Conservation (phyloP, 306 rosid genomes). For the Dalbergia cochinchinensis region DNA sequence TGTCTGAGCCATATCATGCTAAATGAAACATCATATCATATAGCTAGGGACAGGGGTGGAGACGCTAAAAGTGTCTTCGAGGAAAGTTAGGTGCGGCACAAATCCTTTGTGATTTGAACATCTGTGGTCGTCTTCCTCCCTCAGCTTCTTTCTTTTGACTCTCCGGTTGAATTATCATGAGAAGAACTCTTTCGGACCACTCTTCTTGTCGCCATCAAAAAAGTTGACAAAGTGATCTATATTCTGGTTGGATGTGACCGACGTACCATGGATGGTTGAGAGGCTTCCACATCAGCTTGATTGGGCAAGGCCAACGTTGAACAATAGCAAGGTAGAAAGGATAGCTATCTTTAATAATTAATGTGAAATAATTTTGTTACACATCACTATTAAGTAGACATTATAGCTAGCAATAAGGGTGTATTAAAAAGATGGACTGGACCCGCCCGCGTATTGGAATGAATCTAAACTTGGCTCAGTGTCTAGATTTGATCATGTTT, state of each 20-base stretch:
- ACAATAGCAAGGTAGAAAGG: background rate
- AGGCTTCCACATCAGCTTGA: conserved; percentile 17
- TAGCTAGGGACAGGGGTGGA: background rate
- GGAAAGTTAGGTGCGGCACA: conserved; percentile 29
- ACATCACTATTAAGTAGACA: too few species aligned
- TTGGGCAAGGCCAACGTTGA: background rate
- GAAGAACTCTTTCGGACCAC: background rate
- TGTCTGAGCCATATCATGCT: conserved; percentile 29
- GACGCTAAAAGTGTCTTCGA: conserved; percentile 42
- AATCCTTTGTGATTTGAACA: conserved; percentile 40
- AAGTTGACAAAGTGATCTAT: conserved; percentile 29
- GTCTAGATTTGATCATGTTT: too few species aligned
- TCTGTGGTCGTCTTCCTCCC: conserved; percentile 42
- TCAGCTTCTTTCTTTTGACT: conserved; percentile 23
- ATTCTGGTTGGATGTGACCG: background rate
- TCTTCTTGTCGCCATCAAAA: conserved; percentile 8
- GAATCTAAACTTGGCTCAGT: too few species aligned
- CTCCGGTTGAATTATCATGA: conserved; percentile 1
- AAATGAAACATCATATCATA: conserved; percentile 47
- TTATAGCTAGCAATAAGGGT: too few species aligned
- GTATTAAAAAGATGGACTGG: too few species aligned
- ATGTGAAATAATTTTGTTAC: too few species aligned
- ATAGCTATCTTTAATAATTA: too few species aligned
- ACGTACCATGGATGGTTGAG: conserved; percentile 24
- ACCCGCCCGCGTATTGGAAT: too few species aligned